Percentiles rank a stretch among this genome's conserved stretches.
Conservation (phyloP, 306 rosid species). For the Vicia faba region DNA sequence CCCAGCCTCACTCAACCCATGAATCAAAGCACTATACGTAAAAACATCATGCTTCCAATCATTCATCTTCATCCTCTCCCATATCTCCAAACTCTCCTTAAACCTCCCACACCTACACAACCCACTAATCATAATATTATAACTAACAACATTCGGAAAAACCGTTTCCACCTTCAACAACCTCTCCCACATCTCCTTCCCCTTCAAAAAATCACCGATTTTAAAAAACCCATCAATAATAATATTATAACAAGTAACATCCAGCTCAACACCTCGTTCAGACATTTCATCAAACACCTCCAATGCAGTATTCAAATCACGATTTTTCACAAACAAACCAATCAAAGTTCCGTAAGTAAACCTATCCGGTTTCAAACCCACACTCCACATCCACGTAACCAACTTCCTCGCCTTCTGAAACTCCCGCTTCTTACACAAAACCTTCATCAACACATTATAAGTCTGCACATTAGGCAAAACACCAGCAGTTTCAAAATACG, state of each 20-base stretch:
- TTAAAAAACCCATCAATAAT: slow-evolving; percentile 78
- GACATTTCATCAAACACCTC: slow-evolving; percentile 90
- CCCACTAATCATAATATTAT: slow-evolving; percentile 88
- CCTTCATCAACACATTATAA: slow-evolving; percentile 67
- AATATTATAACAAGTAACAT: slow-evolving; percentile 81
- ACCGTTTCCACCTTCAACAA: slow-evolving; percentile 50
- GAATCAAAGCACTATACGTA: slow-evolving; percentile 75
- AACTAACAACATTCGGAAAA: slow-evolving; percentile 70
- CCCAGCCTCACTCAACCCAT: slow-evolving; percentile 69
- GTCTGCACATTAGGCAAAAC: slow-evolving; percentile 69
- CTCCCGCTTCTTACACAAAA: slow-evolving; percentile 68
- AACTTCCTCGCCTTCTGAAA: slow-evolving; percentile 67
- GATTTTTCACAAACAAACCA: slow-evolving; percentile 52
- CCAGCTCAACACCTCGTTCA: slow-evolving; percentile 66
- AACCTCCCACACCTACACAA: slow-evolving; percentile 76
- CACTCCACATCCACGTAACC: slow-evolving; percentile 69
- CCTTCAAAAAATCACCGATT: slow-evolving; percentile 56
- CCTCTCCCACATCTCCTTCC: slow-evolving; percentile 74
- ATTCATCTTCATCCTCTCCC: slow-evolving; percentile 81
- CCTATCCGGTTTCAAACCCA: slow-evolving; percentile 62
- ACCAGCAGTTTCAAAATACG: slow-evolving; percentile 56
- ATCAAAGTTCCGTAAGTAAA: slow-evolving; percentile 71
- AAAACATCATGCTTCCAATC: slow-evolving; percentile 56
- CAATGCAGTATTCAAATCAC: slow-evolving; percentile 55
- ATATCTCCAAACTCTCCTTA: slow-evolving; percentile 66